Evolutionary conservation across 176 grass and related monocot species (phyloP), one percentile per base, ranked within the genome.

Genomic region (Ensete glaucum): DNA sequence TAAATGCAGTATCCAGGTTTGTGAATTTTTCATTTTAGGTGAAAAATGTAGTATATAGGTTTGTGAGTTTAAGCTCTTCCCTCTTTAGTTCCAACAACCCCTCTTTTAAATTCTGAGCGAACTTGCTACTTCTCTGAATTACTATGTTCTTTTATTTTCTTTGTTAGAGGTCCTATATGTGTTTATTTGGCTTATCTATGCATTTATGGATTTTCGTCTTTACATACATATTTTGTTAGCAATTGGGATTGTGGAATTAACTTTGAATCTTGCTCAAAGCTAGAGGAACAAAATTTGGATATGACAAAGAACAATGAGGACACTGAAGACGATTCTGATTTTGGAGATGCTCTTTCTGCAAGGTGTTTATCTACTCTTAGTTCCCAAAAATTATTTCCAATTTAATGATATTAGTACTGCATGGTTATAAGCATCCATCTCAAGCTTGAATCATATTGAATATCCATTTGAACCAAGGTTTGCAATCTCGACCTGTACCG

Each of bases 201-300:
- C 63, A 50, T 34, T 21, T 21, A 70, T 50, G 17, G 43, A 51
- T 50, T 3, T 64, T 12, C 22, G 12, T 59, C 56, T 59, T 51
- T 8, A 25, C 68, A 68, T 64, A 25, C 26, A 71, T 54, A 57
- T 51, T 79, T 70, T 52, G 58, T 67, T 48, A 80, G 34, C 62
- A 72, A 80, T 72, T 11, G 24, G 12, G n/a, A 80, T 53, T 26
- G 67, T 80, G 54, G 57, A 70, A 62, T 80, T 72, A 58, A 72
- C 58, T 80, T 73, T 62, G 69, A 80, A 54, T 58, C 78, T 80
- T 80, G 54, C 69, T 53, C 78, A 72, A 80, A 80, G 78, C 69
- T 80, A 62, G 78, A 80, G 69, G 78, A 80, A 21, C 54, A 64
- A 64, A 80, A 52, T 53, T 73, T 20, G 58, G 78, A 80, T 27